Base-by-base conservation (phyloP, 2,329 filamentous ascomycete genomes). In the Furcasterigmium furcatum region DNA sequence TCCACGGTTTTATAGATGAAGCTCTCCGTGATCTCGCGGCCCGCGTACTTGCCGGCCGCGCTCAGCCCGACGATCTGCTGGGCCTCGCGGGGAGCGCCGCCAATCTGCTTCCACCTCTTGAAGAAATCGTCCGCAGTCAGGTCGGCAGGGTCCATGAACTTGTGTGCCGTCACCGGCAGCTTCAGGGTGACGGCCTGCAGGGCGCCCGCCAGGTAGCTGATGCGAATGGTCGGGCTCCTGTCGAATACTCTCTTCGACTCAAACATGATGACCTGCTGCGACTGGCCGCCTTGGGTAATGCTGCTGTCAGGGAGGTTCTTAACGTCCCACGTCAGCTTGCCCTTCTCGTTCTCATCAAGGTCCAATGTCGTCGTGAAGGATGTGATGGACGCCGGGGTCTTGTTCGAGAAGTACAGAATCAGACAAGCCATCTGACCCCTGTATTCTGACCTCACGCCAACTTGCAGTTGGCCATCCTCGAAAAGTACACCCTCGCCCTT, bases 91-190 rank as follows among this genome's bases (percentile, higher is more conserved):
- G 91, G 85, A 2, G 82, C 82, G 5, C 88, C 90, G 12, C 94
- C 94, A 57, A 99, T 97, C 69, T 99, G 94, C 75, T 96, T 95
- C 94, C 94, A 99, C 43, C 95, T 79, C 75, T 95, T 96, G 80
- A 99, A 99, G 69, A 97, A 99, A 62, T 99, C 94, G 43, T 99
- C 94, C 0, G 86, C 83, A 7, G 81, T 81, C 32, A 99, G 74
- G 46, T 94, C 86, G 0, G 94, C 91, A 0, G 88, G 82, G 52
- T 96, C 91, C 91, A 97, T 96, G 61, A 96, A 99, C 64, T 96
- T 96, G 68, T 97, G 92, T 44, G 92, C 80, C 1, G 88, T 74
- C 4, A 99, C 80, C 0, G 94, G 94, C 5, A 99, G 76, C 64
- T 95, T 92, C 34, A 99, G 73, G 0, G 94, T 99, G 32, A 97